Conservation (phyloP, 768 basidiomycete species). For the Coprinopsis strossmayeri region DNA sequence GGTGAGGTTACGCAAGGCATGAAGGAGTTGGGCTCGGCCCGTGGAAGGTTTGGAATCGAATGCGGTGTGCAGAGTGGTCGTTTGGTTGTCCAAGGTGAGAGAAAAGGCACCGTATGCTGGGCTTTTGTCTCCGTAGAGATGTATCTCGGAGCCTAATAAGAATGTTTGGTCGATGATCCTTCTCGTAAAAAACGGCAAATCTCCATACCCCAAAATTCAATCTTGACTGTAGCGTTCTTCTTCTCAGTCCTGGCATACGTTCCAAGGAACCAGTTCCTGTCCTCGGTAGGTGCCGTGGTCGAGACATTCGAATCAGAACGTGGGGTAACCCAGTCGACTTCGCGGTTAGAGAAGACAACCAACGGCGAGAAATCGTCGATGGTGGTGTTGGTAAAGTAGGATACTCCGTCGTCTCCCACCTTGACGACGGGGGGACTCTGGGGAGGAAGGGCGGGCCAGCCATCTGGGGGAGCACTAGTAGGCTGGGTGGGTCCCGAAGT, state of each 20-base stretch:
- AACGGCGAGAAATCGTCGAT: constrained; percentile 5
- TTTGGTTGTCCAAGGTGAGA: background rate
- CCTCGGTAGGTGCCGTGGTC: background rate
- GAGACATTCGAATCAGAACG: background rate
- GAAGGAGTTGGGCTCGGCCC: background rate
- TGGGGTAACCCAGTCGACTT: background rate
- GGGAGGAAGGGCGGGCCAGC: background rate
- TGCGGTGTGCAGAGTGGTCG: background rate
- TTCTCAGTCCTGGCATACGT: background rate
- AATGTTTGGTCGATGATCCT: background rate
- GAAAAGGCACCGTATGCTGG: background rate
- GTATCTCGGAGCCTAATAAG: background rate
- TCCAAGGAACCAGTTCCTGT: background rate
- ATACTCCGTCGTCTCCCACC: background rate
- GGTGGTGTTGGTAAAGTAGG: constrained; percentile 2
- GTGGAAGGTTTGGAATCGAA: background rate
- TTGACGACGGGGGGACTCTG: background rate
- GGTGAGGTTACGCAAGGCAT: background rate
- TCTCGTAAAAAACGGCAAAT: background rate
- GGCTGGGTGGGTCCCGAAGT: background rate
- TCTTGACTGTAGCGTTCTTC: background rate
- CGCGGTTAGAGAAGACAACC: background rate
- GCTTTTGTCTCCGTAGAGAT: constrained; percentile 2
- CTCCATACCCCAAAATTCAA: background rate
- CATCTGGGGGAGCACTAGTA: background rate